Conservation (phyloP, 169 alveolate species). For the Eimeria praecox region DNA sequence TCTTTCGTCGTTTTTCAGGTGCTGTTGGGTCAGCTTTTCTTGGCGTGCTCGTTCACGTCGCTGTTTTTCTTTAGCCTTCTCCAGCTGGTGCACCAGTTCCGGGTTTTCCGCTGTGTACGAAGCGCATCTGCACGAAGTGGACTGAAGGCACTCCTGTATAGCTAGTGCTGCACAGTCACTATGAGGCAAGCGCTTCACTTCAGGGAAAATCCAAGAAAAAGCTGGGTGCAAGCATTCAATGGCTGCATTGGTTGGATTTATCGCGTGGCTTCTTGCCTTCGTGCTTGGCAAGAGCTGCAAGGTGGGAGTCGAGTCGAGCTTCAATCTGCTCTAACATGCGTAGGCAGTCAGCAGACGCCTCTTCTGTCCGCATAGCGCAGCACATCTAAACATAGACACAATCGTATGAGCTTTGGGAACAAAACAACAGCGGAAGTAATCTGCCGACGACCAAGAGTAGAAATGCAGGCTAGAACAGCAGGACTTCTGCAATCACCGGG, state of each 20-base stretch:
- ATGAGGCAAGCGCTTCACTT: not conserved
- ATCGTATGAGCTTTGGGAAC: not conserved
- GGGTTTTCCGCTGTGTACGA: slow-evolving; percentile 77
- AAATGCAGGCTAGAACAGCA: not conserved
- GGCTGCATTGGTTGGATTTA: not conserved
- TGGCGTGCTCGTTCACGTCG: slow-evolving; percentile 82
- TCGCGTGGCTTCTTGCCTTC: slow-evolving; percentile 46
- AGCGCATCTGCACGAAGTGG: not conserved
- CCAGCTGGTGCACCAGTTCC: slow-evolving; percentile 71
- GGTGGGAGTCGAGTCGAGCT: slow-evolving; percentile 75
- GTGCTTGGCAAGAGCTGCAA: slow-evolving; percentile 68
- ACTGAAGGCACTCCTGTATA: not conserved
- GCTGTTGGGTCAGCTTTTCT: slow-evolving; percentile 77
- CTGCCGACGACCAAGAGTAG: not conserved
- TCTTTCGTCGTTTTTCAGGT: slow-evolving; percentile 80
- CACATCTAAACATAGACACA: not conserved
- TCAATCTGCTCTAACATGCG: slow-evolving; percentile 81
- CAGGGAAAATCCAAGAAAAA: not conserved
- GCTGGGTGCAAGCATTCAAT: not conserved
- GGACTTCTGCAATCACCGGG: not conserved
- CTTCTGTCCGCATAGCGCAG: slow-evolving; percentile 63
- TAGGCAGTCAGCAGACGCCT: slow-evolving; percentile 67
- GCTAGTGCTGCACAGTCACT: not conserved
- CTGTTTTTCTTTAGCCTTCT: slow-evolving; percentile 79
- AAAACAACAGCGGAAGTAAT: not conserved